A percentile compares a stretch with the other conserved stretches of the same genome.
Conservation (phyloP, 495 filamentous ascomycete genomes). For the Annulohypoxylon nitens region DNA sequence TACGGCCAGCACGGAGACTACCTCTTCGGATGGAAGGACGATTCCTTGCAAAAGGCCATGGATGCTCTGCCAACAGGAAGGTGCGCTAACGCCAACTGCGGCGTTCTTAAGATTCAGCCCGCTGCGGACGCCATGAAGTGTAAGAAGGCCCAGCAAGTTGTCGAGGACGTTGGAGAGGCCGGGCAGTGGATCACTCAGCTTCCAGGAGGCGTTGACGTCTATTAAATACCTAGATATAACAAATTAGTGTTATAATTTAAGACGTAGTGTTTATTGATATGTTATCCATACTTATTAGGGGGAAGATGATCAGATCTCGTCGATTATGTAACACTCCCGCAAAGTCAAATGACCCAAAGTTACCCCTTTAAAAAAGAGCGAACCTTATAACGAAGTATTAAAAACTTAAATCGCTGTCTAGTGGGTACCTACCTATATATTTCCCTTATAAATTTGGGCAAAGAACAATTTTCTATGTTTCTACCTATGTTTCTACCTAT, state of each 20-base stretch:
- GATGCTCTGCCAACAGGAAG: constrained; percentile 50
- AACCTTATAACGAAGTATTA: too few species aligned
- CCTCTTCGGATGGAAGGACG: constrained; percentile 60
- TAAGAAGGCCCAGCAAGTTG: constrained; percentile 53
- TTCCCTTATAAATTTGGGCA: too few species aligned
- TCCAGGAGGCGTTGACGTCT: constrained; percentile 23
- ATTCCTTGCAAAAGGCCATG: constrained; percentile 58
- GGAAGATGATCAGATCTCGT: too few species aligned
- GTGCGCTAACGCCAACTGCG: constrained; percentile 54
- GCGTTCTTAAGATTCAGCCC: constrained; percentile 53
- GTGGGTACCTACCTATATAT: too few species aligned
- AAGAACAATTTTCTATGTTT: too few species aligned
- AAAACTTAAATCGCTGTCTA: too few species aligned
- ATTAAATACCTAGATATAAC: constrained; percentile 2
- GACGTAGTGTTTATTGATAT: neutral
- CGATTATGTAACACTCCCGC: too few species aligned
- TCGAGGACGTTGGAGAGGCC: constrained; percentile 46
- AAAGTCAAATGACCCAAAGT: too few species aligned
- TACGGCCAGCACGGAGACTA: constrained; percentile 60
- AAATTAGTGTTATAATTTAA: constrained; percentile 1
- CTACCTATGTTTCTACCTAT: too few species aligned
- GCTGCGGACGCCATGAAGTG: constrained; percentile 50
- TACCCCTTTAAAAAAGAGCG: too few species aligned
- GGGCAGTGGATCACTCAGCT: constrained; percentile 34
- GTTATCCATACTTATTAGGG: too few species aligned